A percentile compares a stretch with the other conserved stretches of the same genome.
Evolutionary conservation across 129 eudicot species (phyloP).

Genomic region (Flaveria sonorensis): DNA sequence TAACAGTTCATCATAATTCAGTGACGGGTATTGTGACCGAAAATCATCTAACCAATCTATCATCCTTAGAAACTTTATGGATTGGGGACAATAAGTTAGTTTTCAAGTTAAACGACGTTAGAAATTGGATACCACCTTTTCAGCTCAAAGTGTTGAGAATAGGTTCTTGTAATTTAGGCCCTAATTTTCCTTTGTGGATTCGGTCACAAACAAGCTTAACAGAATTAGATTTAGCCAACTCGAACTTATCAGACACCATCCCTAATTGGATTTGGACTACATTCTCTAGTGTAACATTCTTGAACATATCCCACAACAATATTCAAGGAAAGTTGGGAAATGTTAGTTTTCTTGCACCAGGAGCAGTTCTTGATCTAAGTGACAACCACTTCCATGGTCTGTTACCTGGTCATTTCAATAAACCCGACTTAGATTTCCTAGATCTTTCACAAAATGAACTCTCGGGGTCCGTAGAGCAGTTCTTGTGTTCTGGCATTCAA

Average conservation of each 20-base stretch:
- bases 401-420: neutral
- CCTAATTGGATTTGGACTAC: constrained; percentile 29
- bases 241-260: constrained; percentile 16
- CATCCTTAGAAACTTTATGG: too few species aligned
- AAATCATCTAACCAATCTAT: too few species aligned
- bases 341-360: neutral
- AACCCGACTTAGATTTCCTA: neutral
- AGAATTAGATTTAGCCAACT: neutral
- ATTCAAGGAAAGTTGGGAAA: constrained; percentile 14
- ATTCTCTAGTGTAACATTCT: neutral
- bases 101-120: too few species aligned
- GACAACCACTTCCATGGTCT: neutral
- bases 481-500: constrained; percentile 23
- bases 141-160: constrained; percentile 5
- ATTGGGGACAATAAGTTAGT: too few species aligned
- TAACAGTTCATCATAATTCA: too few species aligned
- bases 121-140: neutral
- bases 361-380: constrained; percentile 14
- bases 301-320: constrained; percentile 36
- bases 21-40: too few species aligned
- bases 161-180: constrained; percentile 25
- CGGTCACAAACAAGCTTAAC: constrained; percentile 9
- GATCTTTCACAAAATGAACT: constrained; percentile 16
- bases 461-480: constrained; percentile 22
- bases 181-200: constrained; percentile 29